These are phyloP conservation scores for Asterophora parasitica DNA, from an alignment of 768 basidiomycete species.

Conservation along the genomic window DNA sequence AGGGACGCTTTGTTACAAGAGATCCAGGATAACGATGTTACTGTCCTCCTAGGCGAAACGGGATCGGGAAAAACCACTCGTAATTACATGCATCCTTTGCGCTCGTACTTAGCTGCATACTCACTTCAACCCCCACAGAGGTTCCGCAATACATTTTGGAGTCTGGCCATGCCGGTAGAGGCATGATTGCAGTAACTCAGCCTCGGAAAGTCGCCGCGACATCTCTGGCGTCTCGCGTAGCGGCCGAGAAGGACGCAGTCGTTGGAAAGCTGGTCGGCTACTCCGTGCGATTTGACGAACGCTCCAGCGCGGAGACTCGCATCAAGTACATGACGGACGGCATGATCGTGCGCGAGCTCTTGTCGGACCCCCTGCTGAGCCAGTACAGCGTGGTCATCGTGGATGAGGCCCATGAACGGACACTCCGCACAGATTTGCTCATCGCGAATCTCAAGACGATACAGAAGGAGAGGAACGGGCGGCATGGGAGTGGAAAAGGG, in stretches of 20 bases:
- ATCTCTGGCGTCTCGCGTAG: conserved; percentile 88
- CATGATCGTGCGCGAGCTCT: conserved; percentile 92
- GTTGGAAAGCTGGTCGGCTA: conserved; percentile 87
- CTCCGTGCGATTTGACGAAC: conserved; percentile 93
- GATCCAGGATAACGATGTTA: conserved; percentile 75
- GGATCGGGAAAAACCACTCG: conserved; percentile 99
- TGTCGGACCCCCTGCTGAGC: conserved; percentile 70
- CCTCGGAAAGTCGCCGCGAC: conserved; percentile 94
- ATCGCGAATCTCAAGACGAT: conserved; percentile 87
- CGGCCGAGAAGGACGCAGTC: conserved; percentile 68
- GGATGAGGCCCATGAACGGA: conserved; percentile 97
- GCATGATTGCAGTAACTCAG: conserved; percentile 89
- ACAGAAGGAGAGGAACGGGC: conserved; percentile 55
- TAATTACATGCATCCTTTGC: conserved; percentile 17
- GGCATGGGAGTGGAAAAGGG: conserved; percentile 39
- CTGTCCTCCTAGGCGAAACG: conserved; percentile 91
- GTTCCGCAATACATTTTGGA: conserved; percentile 94
- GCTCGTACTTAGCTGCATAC: background rate
- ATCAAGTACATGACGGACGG: conserved; percentile 98
- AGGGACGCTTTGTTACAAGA: conserved; percentile 70
- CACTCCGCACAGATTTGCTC: conserved; percentile 90
- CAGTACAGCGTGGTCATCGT: conserved; percentile 86
- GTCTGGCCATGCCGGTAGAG: conserved; percentile 62
- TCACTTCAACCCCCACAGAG: conserved; percentile 46
- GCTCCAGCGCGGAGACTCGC: conserved; percentile 61